Percentiles rank a stretch among this genome's conserved stretches.
phyloP scores from a whole-genome alignment of 1,284 basidiomycete species.

The Omphalotus olearius region DNA sequence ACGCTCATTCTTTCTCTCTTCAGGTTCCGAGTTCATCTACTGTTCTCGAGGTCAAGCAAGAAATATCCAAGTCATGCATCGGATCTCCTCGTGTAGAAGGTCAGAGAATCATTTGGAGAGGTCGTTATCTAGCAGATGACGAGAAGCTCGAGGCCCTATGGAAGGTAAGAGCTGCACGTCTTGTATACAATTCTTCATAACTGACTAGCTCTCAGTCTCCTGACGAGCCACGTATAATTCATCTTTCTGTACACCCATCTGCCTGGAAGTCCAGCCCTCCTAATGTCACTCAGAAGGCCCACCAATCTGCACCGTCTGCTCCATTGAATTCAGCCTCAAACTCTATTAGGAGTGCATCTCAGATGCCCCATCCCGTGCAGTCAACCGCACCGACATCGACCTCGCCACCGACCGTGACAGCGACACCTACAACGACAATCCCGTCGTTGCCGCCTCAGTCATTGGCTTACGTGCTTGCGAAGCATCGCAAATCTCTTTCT shows the following conservation, averaged over 20 bases:
- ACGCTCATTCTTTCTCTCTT: conserved; percentile 60
- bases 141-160: conserved; percentile 66
- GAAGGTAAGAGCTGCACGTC: conserved; percentile 44
- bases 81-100: conserved; percentile 65
- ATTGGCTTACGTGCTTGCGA: conserved; percentile 37
- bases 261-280: conserved; percentile 61
- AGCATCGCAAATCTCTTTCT: conserved; percentile 44
- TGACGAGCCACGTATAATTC: conserved; percentile 58
- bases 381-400: not conserved
- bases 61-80: conserved; percentile 55
- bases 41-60: conserved; percentile 62
- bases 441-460: conserved; percentile 18
- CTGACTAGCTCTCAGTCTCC: conserved; percentile 34
- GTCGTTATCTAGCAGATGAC: conserved; percentile 58
- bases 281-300: conserved; percentile 14
- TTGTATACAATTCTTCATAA: conserved; percentile 8
- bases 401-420: not conserved
- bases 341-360: conserved; percentile 4
- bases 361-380: conserved; percentile 4
- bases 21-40: conserved; percentile 44
- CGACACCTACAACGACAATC: conserved; percentile 10
- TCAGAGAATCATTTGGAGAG: conserved; percentile 72
- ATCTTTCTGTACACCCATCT: conserved; percentile 72
- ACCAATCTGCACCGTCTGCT: not conserved
- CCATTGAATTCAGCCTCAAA: conserved; percentile 6